Base-by-base conservation (phyloP, 2,329 filamentous ascomycete species). In the Massarina eburnea region DNA sequence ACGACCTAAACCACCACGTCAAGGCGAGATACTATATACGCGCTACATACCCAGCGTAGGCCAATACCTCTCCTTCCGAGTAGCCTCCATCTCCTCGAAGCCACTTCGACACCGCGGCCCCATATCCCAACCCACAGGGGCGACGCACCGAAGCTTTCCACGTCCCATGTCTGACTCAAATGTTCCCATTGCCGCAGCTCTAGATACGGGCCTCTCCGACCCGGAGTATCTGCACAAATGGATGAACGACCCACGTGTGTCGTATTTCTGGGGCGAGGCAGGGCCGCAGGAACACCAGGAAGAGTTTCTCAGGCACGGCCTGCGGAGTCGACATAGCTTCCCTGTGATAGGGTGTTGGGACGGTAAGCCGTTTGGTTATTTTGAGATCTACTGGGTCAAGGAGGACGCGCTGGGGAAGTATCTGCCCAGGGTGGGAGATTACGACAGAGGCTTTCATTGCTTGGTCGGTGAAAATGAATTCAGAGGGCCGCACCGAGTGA, bases 301-400 rank as follows among this genome's bases (percentile, higher is more conserved):
- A 58, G 72, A 80, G 2, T 95, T 96, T 50, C 75, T 99, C 3
- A 74, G 79, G 17, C 75, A 73, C 2, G 84, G 80, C 0, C 73
- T 97, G 9, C 77, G 77, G 10, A 84, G 79, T 17, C 77, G 79
- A 15, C 87, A 96, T 70, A 90, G 85, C 8, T 96, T 97, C 69
- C 94, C 94, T 0, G 90, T 86, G 0, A 92, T 97, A 49, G 94
- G 89, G 1, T 85, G 91, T 66, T 99, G 92, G 89, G 90, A 97
- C 58, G 91, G 90, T 9, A 86, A 92, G 49, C 92, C 92, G 0
- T 99, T 97, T 72, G 94, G 91, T 0, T 99, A 95, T 67, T 96
- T 99, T 66, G 94, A 99, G 74, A 80, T 99, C 26, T 99, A 99
- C 73, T 99, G 94, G 92, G 90, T 94, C 3, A 96, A 95, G 62